These are phyloP conservation scores for Zygosaccharomyces pseudobailii DNA, from an alignment of 1,139 yeast species.

Conservation along the genomic window DNA sequence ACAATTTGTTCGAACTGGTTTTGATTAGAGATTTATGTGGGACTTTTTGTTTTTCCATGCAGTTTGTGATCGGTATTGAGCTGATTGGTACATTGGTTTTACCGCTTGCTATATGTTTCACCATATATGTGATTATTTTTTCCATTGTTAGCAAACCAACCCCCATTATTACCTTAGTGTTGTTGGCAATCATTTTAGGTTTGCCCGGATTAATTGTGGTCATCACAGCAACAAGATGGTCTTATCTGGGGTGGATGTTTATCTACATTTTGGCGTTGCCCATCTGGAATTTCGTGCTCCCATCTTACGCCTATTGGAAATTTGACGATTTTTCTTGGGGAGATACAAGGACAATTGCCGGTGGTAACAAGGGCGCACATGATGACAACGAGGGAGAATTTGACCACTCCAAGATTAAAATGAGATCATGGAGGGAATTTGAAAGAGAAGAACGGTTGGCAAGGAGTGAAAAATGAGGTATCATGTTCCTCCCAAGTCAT, in stretches of 20 bases:
- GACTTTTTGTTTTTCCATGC: constrained; percentile 96
- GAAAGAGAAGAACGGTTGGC: constrained; percentile 52
- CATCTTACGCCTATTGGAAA: constrained; percentile 90
- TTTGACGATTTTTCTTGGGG: constrained; percentile 99
- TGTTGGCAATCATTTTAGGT: constrained; percentile 81
- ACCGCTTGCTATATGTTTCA: constrained; percentile 88
- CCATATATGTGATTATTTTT: constrained; percentile 71
- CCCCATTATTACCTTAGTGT: constrained; percentile 71
- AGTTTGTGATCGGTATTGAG: constrained; percentile 83
- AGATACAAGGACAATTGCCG: constrained; percentile 83
- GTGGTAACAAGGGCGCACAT: constrained; percentile 60
- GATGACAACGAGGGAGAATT: constrained; percentile 73
- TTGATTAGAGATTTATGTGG: constrained; percentile 92
- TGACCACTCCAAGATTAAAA: constrained; percentile 78
- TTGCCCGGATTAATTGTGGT: constrained; percentile 84
- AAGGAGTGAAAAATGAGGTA: constrained; percentile 2
- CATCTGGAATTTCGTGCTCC: constrained; percentile 90
- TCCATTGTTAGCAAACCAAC: constrained; percentile 81
- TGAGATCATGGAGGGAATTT: constrained; percentile 93
- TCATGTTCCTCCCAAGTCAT: neutral
- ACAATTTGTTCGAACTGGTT: constrained; percentile 86
- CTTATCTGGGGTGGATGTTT: constrained; percentile 77
- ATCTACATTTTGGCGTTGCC: constrained; percentile 82
- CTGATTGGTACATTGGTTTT: constrained; percentile 85
- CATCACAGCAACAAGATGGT: constrained; percentile 76